Base-by-base conservation (phyloP, 78 protist species). In the Dictyostelium intermedium region DNA sequence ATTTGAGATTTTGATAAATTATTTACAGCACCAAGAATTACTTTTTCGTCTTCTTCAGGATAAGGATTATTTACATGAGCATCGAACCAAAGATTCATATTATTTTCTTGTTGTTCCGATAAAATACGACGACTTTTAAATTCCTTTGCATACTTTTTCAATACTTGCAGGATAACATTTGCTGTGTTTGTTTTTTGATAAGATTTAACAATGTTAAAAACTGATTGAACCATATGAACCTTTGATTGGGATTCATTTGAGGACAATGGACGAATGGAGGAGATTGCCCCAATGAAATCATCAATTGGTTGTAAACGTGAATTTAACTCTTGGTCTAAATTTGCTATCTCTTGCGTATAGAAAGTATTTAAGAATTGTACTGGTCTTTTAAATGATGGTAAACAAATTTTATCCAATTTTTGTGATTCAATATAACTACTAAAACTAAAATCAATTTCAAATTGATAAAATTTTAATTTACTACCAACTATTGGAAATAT, bases 1-100 rank as follows among this genome's bases (percentile, higher is more conserved):
- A 89, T 20, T 70, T 89, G 94, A 18, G 82, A 78, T 69, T 69
- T 89, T 63, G 94, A 89, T 13, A 89, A 23, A 70, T 89, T 79
- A 70, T 63, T 80, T 7, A 47, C 20, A 3, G 94, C 79, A 30
- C 87, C 94, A 11, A 89, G 25, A 10, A 89, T 47, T 30, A 66
- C 66, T 47, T 89, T 89, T 50, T 89, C 78, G 4, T 60, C 82
- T n/a, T 89, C 94, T 8, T 69, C 56, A 16, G 94, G 94, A 69
- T 80, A 89, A 41, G 94, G 94, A 35, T 34, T 74, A 7, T 56
- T 30, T 2, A 23, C 27, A 43, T 87, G 74, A 8, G 35, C 2
- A 2, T 6, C 20, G 20, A 39, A 87, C 93, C 93, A 87, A 30
- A 9, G 9, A 43, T 87, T 87, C 73, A 87, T 43, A 63, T 39